Percentiles rank a stretch among this genome's conserved stretches.
Evolutionary conservation across 768 basidiomycete genomes (phyloP).

Genomic region (Calocera viscosa): DNA sequence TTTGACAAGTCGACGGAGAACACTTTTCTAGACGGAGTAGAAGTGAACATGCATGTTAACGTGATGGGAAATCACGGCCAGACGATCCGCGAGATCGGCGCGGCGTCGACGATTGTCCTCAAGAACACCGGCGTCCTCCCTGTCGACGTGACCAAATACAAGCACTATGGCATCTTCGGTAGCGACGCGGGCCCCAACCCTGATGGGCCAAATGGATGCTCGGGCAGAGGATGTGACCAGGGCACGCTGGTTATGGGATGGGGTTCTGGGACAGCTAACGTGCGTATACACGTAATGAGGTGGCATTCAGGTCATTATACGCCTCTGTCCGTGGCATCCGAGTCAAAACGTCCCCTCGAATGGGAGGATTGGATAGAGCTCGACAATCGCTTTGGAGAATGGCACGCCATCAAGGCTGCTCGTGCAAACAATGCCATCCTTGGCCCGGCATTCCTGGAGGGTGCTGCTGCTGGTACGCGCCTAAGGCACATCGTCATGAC

Average conservation of each 20-base stretch:
- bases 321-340: too few relatives aligned
- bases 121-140: slow-evolving; percentile 59
- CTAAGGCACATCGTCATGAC: too few relatives aligned
- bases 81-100: slow-evolving; percentile 59
- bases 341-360: too few relatives aligned
- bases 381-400: too few relatives aligned
- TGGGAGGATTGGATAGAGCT: too few relatives aligned
- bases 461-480: too few relatives aligned
- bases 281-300: too few relatives aligned
- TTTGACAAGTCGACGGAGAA: slow-evolving; percentile 60
- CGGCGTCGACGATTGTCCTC: slow-evolving; percentile 59
- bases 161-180: slow-evolving; percentile 45
- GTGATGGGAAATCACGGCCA: slow-evolving; percentile 60
- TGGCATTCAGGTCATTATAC: too few relatives aligned
- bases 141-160: slow-evolving; percentile 33
- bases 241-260: slow-evolving; percentile 84
- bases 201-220: slow-evolving; percentile 58
- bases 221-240: slow-evolving; percentile 46
- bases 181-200: slow-evolving; percentile 46
- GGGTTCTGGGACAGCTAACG: slow-evolving; percentile 74
- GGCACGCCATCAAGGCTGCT: too few relatives aligned
- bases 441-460: too few relatives aligned
- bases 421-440: too few relatives aligned
- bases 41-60: slow-evolving; percentile 30
- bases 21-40: slow-evolving; percentile 39